Evolutionary conservation across 257 asterid genomes (phyloP).

Genomic region (Plantago ovata): DNA sequence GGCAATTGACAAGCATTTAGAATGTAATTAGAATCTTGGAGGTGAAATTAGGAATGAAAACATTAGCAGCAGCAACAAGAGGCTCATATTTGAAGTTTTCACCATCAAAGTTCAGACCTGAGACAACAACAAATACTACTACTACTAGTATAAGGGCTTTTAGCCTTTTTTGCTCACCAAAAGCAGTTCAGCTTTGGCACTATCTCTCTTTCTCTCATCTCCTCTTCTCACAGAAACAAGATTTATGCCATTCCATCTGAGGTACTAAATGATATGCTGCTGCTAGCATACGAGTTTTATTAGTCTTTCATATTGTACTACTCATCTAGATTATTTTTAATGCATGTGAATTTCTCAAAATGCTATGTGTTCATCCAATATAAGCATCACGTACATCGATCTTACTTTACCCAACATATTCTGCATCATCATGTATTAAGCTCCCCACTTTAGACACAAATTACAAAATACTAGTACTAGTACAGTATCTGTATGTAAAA

Average conservation of each 20-base stretch:
- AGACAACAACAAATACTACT: too few species aligned
- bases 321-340: too few species aligned
- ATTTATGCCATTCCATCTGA: constrained; percentile 29
- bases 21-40: constrained; percentile 2
- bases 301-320: background rate
- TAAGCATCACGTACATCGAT: constrained; percentile 55
- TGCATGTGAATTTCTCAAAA: too few species aligned
- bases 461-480: too few species aligned
- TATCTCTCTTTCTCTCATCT: too few species aligned
- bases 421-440: constrained; percentile 41
- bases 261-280: constrained; percentile 33
- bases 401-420: constrained; percentile 57
- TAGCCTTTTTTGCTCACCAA: constrained; percentile 18
- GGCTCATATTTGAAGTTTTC: constrained; percentile 33
- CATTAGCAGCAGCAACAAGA: too few species aligned
- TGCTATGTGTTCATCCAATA: constrained; percentile 81
- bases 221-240: constrained; percentile 1
- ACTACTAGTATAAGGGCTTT: constrained; percentile 5
- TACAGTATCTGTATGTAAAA: background rate
- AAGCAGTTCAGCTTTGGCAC: background rate
- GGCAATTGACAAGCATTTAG: too few species aligned
- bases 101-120: constrained; percentile 25
- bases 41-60: constrained; percentile 45
- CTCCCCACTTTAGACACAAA: background rate
- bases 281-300: background rate